Conservation (phyloP, 371 early-diverging fungal species). For the Saksenaea oblongispora region DNA sequence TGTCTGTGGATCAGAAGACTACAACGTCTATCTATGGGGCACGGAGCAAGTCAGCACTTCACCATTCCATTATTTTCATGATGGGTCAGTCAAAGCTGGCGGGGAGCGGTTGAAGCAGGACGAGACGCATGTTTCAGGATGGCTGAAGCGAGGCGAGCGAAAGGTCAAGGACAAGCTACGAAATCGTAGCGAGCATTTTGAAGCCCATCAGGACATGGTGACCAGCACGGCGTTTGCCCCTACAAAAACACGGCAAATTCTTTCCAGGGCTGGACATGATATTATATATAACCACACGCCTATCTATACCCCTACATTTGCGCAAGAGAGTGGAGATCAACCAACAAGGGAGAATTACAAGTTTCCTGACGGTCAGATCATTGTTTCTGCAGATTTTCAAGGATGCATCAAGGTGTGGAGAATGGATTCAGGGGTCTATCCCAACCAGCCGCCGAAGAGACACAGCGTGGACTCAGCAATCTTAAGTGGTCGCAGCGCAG, state of each 20-base stretch:
- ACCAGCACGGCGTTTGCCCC: constrained; percentile 68
- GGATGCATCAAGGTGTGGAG: constrained; percentile 72
- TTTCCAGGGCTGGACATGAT: constrained; percentile 54
- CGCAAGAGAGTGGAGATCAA: constrained; percentile 1
- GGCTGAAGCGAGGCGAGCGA: constrained; percentile 32
- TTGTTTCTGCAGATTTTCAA: constrained; percentile 61
- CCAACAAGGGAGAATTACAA: constrained; percentile 19
- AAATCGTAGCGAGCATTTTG: constrained; percentile 38
- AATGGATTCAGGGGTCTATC: constrained; percentile 51
- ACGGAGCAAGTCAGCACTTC: constrained; percentile 47
- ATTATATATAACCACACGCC: constrained; percentile 44
- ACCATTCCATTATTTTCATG: constrained; percentile 39
- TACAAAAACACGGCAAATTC: constrained; percentile 52
- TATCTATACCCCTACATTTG: neutral
- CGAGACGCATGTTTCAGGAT: constrained; percentile 15
- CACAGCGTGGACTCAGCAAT: neutral
- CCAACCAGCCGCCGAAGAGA: neutral
- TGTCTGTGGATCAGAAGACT: constrained; percentile 83
- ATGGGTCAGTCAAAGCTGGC: constrained; percentile 29
- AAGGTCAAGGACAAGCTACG: constrained; percentile 33
- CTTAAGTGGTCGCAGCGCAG: neutral
- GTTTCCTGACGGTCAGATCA: constrained; percentile 60
- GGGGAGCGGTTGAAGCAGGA: constrained; percentile 26
- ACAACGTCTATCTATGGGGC: constrained; percentile 75
- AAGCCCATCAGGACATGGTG: constrained; percentile 53